A percentile compares a stretch with the other conserved stretches of the same genome.
Evolutionary conservation across 352 stramenopile genomes (phyloP).

Genomic region (Phytophthora agathidicida): DNA sequence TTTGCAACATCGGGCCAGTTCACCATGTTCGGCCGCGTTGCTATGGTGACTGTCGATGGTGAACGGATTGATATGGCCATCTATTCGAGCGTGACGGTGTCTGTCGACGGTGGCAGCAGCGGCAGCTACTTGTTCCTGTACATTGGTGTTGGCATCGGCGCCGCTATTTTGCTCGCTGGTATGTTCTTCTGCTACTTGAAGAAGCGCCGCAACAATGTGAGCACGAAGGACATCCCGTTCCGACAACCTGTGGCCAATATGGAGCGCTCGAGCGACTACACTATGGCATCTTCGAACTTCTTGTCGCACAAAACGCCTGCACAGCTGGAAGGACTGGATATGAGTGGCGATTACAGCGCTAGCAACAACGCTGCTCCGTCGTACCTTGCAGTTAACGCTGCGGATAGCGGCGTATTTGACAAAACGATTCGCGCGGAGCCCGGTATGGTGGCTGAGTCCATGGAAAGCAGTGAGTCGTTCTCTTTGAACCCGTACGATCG

Average conservation of each 20-base stretch:
- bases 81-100: slow-evolving; percentile 72
- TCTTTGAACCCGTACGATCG: slow-evolving; percentile 76
- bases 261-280: slow-evolving; percentile 60
- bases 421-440: slow-evolving; percentile 34
- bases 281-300: slow-evolving; percentile 71
- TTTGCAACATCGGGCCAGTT: slow-evolving; percentile 67
- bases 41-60: slow-evolving; percentile 75
- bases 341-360: slow-evolving; percentile 44
- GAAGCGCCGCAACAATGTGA: slow-evolving; percentile 59
- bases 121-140: slow-evolving; percentile 69
- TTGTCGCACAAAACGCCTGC: slow-evolving; percentile 64
- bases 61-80: slow-evolving; percentile 83
- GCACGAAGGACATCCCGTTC: slow-evolving; percentile 81
- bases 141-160: slow-evolving; percentile 72
- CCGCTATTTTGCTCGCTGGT: slow-evolving; percentile 63
- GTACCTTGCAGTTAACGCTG: slow-evolving; percentile 40
- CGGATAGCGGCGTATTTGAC: slow-evolving; percentile 34
- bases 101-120: slow-evolving; percentile 50
- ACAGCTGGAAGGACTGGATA: slow-evolving; percentile 34
- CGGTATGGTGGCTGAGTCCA: slow-evolving; percentile 12
- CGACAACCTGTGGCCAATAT: slow-evolving; percentile 50
- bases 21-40: slow-evolving; percentile 72
- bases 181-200: slow-evolving; percentile 76
- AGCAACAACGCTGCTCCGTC: slow-evolving; percentile 42
- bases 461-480: slow-evolving; percentile 59